Evolutionary conservation across 768 basidiomycete genomes (phyloP).

Genomic region (Rhizopogon vesiculosus): DNA sequence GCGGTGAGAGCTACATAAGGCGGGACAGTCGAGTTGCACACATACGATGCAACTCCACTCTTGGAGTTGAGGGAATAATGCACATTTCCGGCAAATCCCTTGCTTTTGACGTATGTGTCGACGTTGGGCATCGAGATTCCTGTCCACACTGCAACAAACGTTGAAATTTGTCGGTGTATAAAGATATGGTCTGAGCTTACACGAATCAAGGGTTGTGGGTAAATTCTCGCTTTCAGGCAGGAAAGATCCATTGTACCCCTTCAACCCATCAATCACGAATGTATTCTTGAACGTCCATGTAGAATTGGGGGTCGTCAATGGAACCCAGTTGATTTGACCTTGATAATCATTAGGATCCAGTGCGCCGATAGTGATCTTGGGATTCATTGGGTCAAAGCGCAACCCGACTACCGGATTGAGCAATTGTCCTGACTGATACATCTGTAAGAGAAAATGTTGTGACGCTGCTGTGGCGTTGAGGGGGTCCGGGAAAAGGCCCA

Average conservation of each 20-base stretch:
- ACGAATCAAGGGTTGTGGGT: slow-evolving; percentile 19
- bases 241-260: slow-evolving; percentile 24
- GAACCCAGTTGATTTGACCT: slow-evolving; percentile 18
- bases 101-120: not conserved
- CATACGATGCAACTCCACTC: slow-evolving; percentile 7
- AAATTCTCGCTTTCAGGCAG: slow-evolving; percentile 13
- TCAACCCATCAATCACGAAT: slow-evolving; percentile 22
- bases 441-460: slow-evolving; percentile 9
- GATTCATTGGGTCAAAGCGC: slow-evolving; percentile 16
- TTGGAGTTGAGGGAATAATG: not conserved
- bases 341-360: slow-evolving; percentile 17
- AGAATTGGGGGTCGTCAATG: slow-evolving; percentile 14
- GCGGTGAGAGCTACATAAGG: slow-evolving; percentile 15
- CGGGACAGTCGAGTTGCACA: slow-evolving; percentile 13
- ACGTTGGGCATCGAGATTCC: not conserved
- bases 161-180: not conserved
- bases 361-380: slow-evolving; percentile 22
- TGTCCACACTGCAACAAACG: not conserved
- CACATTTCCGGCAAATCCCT: not conserved
- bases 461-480: slow-evolving; percentile 13
- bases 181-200: slow-evolving; percentile 8
- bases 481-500: slow-evolving; percentile 18
- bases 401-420: slow-evolving; percentile 19
- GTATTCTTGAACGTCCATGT: slow-evolving; percentile 13
- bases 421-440: slow-evolving; percentile 11